These are phyloP conservation scores for Inga oerstediana DNA, from an alignment of 306 rosid genomes.

Conservation along the genomic window DNA sequence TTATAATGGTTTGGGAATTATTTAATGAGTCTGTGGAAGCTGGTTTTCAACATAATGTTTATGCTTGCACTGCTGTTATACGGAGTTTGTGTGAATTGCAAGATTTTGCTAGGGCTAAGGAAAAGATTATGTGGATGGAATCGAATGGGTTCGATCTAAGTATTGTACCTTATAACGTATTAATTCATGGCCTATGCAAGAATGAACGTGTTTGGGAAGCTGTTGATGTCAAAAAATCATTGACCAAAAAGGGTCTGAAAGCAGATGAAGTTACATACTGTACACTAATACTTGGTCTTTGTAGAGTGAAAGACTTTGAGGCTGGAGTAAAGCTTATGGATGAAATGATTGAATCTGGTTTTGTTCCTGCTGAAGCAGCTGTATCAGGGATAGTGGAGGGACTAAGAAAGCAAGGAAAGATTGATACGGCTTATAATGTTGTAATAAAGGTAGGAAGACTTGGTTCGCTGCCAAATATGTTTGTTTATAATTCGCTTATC, in stretches of 20 bases:
- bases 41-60: constrained; percentile 68
- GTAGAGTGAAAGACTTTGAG: constrained; percentile 62
- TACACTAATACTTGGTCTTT: constrained; percentile 72
- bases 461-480: constrained; percentile 67
- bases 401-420: constrained; percentile 62
- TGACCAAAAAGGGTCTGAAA: constrained; percentile 70
- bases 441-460: constrained; percentile 59
- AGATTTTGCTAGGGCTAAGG: constrained; percentile 65
- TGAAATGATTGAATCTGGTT: constrained; percentile 75
- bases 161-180: constrained; percentile 70
- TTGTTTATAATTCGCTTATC: constrained; percentile 69
- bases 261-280: constrained; percentile 79
- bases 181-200: constrained; percentile 81
- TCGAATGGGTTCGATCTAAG: constrained; percentile 49
- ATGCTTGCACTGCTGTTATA: constrained; percentile 66
- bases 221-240: constrained; percentile 54
- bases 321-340: constrained; percentile 54
- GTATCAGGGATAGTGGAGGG: constrained; percentile 74
- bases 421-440: constrained; percentile 62
- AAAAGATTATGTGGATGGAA: constrained; percentile 63
- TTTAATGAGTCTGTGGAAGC: constrained; percentile 63
- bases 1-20: constrained; percentile 58
- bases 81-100: constrained; percentile 73
- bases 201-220: constrained; percentile 65
- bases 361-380: constrained; percentile 72